Base-by-base conservation (phyloP, 2,329 filamentous ascomycete species). In the Epichloe glyceriae region DNA sequence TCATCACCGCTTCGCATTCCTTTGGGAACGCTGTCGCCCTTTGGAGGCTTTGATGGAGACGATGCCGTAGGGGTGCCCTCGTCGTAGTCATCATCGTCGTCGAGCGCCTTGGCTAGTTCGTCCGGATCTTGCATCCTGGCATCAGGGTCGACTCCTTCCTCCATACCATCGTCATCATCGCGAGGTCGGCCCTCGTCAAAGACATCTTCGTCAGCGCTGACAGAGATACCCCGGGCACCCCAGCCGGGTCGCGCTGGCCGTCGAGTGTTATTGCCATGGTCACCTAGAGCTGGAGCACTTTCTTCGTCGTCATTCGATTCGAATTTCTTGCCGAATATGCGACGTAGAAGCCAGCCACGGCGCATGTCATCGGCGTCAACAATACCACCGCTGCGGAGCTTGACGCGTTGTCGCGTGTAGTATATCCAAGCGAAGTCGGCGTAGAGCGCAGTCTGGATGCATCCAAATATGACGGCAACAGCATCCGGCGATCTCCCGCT, bases 391-490 rank as follows among this genome's bases (percentile, higher is more conserved):
- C 66, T 83, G 54, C 91, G 80, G 15, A 97, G 82, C 82, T 96
- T 96, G 62, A 97, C 89, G 52, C 90, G 81, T 71, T 96, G 91
- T 56, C 91, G 80, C 11, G 85, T 86, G 72, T 87, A 96, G 73
- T 97, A 97, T 1, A 97, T 89, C 89, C 90, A 96, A 37, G 88
- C 89, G 64, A 97, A 97, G 68, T 97, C 91, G 58, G 90, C 65
- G 67, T 96, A 96, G 42, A 96, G 79, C 1, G 85, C 82, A 0
- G 89, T 96, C 70, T 97, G 91, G 26, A 97, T 73, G 53, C 94
- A 71, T 51, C 91, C 91, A 61, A 95, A 96, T 54, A 94, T 79
- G 63, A 93, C 80, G 7, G 86, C 83, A 10, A 91, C 79, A 3
- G 80, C 75, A 59, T 90, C 84, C 54, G 82, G 81, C 55, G 74